Evolutionary conservation across 2,329 filamentous ascomycete genomes (phyloP), one percentile per base, ranked within the genome.

Genomic region (Colletotrichum sp.): DNA sequence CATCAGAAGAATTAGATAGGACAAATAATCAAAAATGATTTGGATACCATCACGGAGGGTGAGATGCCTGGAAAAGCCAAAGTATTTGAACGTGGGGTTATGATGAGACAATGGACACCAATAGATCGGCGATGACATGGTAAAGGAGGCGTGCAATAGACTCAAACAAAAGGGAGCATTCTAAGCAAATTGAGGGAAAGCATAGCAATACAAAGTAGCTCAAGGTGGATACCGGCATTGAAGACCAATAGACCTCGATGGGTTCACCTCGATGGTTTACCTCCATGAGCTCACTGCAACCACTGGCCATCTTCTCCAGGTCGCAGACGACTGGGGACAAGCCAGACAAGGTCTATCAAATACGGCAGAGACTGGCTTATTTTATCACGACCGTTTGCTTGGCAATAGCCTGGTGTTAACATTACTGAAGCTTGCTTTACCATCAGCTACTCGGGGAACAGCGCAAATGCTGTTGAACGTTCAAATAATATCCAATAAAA

Each of bases 61-160:
- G 39, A 44, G 18, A 44, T 10, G 18, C 5, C 8, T n/a, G 16
- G 18, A 18, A 44, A 44, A 44, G 39, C 0, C 16, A 44, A 44
- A n/a, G 39, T 44, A n/a, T 0, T n/a, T n/a, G 8, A n/a, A 0
- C 39, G 39, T 2, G 39, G 18, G 9, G 39, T n/a, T 6, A 10
- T 44, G 39, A 6, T 44, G 39, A n/a, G 39, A 44, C n/a, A n/a
- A 49, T 49, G 44, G n/a, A 12, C n/a, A 13, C 4, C 34, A 16
- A 36, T 36, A 21, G 44, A 52, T 52, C 10, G 10, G n/a, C 44
- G n/a, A 52, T 21, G 44, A 21, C 18, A 21, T 21, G 5, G 10
- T 21, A 49, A n/a, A 21, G n/a, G 9, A 49, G n/a, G 9, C 44
- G 8, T 21, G 18, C 18, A 49, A 49, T 8, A n/a, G 10, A 49